Conservation (phyloP, 495 filamentous ascomycete genomes). For the Extremus antarcticus region DNA sequence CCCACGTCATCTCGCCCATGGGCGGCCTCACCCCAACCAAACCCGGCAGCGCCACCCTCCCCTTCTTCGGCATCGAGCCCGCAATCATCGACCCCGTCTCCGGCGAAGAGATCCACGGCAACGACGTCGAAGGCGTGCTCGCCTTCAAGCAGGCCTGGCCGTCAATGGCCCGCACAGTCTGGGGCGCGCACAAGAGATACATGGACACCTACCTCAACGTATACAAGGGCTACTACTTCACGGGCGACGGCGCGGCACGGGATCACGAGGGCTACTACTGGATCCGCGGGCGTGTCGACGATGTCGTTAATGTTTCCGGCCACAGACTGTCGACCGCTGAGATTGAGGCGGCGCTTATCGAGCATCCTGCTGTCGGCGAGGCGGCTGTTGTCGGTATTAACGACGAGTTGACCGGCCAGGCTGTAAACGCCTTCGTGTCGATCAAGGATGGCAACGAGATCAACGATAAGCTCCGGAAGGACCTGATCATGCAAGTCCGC, state of each 20-base stretch:
- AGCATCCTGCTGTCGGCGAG: slow-evolving; percentile 82
- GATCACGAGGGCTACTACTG: slow-evolving; percentile 99
- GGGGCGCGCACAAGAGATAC: slow-evolving; percentile 94
- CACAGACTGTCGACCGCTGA: slow-evolving; percentile 95
- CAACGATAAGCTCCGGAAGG: slow-evolving; percentile 77
- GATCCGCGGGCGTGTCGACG: slow-evolving; percentile 97
- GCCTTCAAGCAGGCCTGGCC: slow-evolving; percentile 99
- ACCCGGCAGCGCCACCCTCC: slow-evolving; percentile 64
- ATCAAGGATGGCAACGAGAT: slow-evolving; percentile 78
- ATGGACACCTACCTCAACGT: slow-evolving; percentile 98
- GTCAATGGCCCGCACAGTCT: slow-evolving; percentile 96
- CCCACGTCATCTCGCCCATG: slow-evolving; percentile 74
- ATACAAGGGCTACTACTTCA: slow-evolving; percentile 99
- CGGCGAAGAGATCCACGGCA: slow-evolving; percentile 85
- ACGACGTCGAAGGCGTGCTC: slow-evolving; percentile 95
- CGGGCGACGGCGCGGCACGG: slow-evolving; percentile 90
- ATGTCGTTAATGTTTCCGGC: slow-evolving; percentile 95
- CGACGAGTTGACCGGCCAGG: slow-evolving; percentile 91
- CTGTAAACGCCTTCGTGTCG: slow-evolving; percentile 92
- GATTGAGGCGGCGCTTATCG: slow-evolving; percentile 91
- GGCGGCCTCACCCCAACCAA: slow-evolving; percentile 69
- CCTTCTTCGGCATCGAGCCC: slow-evolving; percentile 97
- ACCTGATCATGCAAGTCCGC: slow-evolving; percentile 85
- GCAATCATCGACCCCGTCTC: slow-evolving; percentile 96
- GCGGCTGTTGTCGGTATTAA: slow-evolving; percentile 88